Evolutionary conservation across 176 grass and related monocot species (phyloP).

Genomic region (Carex myosuroides): DNA sequence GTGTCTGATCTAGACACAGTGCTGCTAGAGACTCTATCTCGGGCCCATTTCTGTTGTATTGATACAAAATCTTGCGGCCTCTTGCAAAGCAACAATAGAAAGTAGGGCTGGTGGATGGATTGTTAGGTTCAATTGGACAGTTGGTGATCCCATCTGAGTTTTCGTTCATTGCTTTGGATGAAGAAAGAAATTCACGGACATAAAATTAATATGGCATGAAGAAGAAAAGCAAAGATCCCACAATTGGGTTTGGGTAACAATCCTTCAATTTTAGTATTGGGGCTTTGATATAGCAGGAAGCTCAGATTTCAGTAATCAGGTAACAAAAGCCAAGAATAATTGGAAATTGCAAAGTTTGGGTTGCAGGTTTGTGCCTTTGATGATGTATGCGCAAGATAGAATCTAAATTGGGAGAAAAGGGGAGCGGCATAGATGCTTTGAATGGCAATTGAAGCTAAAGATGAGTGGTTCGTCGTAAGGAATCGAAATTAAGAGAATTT

Average conservation of each 20-base stretch:
- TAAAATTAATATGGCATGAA: slow-evolving; percentile 3
- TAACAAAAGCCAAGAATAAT: not conserved
- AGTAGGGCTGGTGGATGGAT: not conserved
- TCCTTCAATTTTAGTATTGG: not conserved
- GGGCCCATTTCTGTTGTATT: slow-evolving; percentile 23
- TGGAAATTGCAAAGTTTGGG: not conserved
- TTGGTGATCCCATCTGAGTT: not conserved
- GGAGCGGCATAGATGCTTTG: slow-evolving; percentile 7
- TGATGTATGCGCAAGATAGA: not conserved
- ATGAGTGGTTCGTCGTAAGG: slow-evolving; percentile 22
- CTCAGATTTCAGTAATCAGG: slow-evolving; percentile 1
- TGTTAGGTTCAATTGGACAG: not conserved
- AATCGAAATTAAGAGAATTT: not conserved
- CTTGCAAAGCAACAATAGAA: slow-evolving; percentile 42
- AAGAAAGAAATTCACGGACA: not conserved
- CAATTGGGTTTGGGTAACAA: not conserved
- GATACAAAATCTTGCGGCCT: slow-evolving; percentile 24
- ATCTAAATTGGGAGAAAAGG: slow-evolving; percentile 8
- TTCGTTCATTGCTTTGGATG: slow-evolving; percentile 1
- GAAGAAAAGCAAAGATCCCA: not conserved
- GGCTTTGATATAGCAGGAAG: not conserved
- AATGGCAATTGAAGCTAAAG: slow-evolving; percentile 19
- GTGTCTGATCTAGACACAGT: slow-evolving; percentile 53
- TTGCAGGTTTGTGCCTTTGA: not conserved
- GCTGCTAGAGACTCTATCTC: slow-evolving; percentile 29